A percentile compares a stretch with the other conserved stretches of the same genome.
These are phyloP conservation scores for Darksidea phi DNA, from an alignment of 495 filamentous ascomycete genomes.

Conservation along the genomic window DNA sequence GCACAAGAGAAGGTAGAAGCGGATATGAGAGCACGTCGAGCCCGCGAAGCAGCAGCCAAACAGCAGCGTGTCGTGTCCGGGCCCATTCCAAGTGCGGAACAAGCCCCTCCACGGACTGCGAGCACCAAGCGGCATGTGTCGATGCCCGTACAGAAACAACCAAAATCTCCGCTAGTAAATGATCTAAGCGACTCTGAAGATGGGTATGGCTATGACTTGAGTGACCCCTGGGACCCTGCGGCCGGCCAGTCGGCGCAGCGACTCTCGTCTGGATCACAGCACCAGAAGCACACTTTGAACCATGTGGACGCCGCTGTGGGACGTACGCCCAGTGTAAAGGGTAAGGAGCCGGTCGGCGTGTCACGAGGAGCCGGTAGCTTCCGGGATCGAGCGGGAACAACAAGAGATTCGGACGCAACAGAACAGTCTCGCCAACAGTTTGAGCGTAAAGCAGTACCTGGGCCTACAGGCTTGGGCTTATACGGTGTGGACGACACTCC, in stretches of 20 bases:
- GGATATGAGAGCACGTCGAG: constrained; percentile 32
- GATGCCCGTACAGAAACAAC: constrained; percentile 19
- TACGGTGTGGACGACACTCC: constrained; percentile 22
- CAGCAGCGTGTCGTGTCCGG: constrained; percentile 34
- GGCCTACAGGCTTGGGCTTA: constrained; percentile 29
- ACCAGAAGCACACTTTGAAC: constrained; percentile 12
- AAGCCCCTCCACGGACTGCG: constrained; percentile 12
- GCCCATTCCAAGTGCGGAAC: constrained; percentile 11
- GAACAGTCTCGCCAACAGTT: constrained; percentile 5
- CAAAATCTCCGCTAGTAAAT: constrained; percentile 1
- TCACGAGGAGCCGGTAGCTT: constrained; percentile 27
- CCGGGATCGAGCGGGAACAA: constrained; percentile 16
- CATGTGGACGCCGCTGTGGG: constrained; percentile 15
- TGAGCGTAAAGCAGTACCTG: constrained; percentile 18
- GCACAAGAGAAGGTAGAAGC: constrained; percentile 52
- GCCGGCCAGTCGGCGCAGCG: not conserved
- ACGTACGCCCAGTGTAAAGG: constrained; percentile 13
- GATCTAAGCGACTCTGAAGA: constrained; percentile 15
- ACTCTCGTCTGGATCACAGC: constrained; percentile 24
- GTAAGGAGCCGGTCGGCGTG: constrained; percentile 29
- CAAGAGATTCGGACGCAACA: constrained; percentile 4
- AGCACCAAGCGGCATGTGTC: constrained; percentile 32
- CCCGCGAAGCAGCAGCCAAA: constrained; percentile 9
- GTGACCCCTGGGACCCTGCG: constrained; percentile 31
- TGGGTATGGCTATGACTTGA: constrained; percentile 24